Percentiles rank a stretch among this genome's conserved stretches.
Evolutionary conservation across 805 yeast genomes (phyloP).

Genomic region (Kazachstania taianensis): DNA sequence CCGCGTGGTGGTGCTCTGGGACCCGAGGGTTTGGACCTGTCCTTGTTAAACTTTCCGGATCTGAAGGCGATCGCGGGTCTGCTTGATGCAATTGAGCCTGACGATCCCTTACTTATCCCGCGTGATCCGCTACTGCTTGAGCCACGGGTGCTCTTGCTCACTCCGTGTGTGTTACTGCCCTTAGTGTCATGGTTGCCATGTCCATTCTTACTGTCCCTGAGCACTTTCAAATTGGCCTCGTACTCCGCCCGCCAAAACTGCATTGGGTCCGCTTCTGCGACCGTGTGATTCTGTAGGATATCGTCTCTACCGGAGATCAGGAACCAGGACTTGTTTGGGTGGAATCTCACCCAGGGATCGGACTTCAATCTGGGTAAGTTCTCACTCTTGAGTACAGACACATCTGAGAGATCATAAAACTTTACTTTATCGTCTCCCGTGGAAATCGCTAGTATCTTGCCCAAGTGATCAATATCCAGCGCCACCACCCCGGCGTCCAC

Average conservation of each 20-base stretch:
- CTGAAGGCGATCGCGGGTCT: no score
- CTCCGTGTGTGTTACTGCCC: no score
- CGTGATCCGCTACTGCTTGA: no score
- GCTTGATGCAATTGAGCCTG: no score
- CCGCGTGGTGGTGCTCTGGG: slow-evolving; percentile 6
- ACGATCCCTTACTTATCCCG: no score
- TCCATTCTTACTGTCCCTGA: no score
- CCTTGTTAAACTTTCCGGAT: slow-evolving; percentile 3
- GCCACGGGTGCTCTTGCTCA: no score
- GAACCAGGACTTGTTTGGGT: slow-evolving; percentile 20
- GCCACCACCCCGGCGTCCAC: slow-evolving; percentile 12
- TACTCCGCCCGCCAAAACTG: slow-evolving; percentile 12
- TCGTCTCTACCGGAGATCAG: slow-evolving; percentile 16
- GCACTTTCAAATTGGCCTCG: not conserved
- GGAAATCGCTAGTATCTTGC: slow-evolving; percentile 17
- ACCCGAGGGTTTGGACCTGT: slow-evolving; percentile 3
- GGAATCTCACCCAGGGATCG: slow-evolving; percentile 14
- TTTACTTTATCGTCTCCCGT: slow-evolving; percentile 12
- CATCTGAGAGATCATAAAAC: slow-evolving; percentile 13
- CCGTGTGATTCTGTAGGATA: slow-evolving; percentile 7
- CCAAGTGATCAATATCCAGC: slow-evolving; percentile 18
- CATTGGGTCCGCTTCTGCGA: slow-evolving; percentile 6
- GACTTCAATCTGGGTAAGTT: slow-evolving; percentile 6
- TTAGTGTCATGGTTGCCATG: no score
- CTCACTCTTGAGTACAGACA: slow-evolving; percentile 4